Evolutionary conservation across 2,329 filamentous ascomycete species (phyloP).

Genomic region (Trichoderma atroviride): DNA sequence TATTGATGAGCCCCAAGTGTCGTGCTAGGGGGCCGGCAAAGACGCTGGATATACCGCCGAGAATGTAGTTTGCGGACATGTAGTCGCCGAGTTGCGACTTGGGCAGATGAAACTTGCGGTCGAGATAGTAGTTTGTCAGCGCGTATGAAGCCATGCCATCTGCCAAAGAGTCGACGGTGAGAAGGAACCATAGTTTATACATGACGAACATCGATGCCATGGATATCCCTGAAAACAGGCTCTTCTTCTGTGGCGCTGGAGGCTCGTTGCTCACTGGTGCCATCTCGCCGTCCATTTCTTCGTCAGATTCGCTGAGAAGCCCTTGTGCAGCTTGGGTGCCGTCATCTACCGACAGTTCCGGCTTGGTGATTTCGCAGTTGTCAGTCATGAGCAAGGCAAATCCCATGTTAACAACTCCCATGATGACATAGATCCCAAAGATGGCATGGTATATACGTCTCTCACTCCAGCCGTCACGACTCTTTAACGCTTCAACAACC

Average conservation of each 20-base stretch:
- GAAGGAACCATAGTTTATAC: constrained; percentile 66
- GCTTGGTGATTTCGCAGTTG: constrained; percentile 50
- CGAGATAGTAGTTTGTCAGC: constrained; percentile 61
- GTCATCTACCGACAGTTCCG: not conserved
- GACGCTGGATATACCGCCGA: constrained; percentile 56
- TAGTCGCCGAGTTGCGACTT: constrained; percentile 65
- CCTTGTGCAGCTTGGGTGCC: constrained; percentile 28
- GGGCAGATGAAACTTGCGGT: constrained; percentile 55
- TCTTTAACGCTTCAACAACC: constrained; percentile 52
- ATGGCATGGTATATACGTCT: constrained; percentile 58
- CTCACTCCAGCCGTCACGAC: constrained; percentile 51
- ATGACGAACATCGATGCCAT: constrained; percentile 59
- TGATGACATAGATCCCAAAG: constrained; percentile 60
- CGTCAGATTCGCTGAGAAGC: constrained; percentile 33
- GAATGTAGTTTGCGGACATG: constrained; percentile 55
- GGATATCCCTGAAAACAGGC: constrained; percentile 58
- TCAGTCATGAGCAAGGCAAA: constrained; percentile 51
- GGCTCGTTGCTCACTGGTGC: not conserved
- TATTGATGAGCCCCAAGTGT: constrained; percentile 63
- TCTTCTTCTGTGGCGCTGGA: not conserved
- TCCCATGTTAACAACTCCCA: constrained; percentile 55
- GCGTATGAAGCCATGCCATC: constrained; percentile 66
- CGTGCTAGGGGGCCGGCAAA: constrained; percentile 61
- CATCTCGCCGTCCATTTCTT: constrained; percentile 29
- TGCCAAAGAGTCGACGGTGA: constrained; percentile 65